These are phyloP conservation scores for Nakazawaea wickerhamii DNA, from an alignment of 805 yeast species.

Conservation along the genomic window DNA sequence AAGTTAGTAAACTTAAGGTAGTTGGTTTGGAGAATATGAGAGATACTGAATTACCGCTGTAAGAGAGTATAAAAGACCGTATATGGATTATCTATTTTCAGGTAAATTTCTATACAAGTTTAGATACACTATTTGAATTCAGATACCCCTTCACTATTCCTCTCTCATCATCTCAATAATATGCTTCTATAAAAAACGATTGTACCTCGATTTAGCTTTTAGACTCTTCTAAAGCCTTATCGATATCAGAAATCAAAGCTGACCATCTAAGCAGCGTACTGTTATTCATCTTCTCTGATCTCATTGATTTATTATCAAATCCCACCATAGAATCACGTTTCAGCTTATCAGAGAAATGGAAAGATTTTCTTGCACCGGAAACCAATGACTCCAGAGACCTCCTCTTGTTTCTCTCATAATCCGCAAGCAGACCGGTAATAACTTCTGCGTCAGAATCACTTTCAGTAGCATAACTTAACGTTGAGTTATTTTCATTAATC, in stretches of 20 bases:
- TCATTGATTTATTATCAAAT: background rate
- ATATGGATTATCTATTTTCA: too few relatives aligned
- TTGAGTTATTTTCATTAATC: conserved; percentile 1
- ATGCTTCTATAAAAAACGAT: too few relatives aligned
- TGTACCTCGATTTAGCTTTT: background rate
- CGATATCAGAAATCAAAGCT: conserved; percentile 19
- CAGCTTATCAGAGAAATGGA: background rate
- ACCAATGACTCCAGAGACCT: background rate
- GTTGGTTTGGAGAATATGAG: too few relatives aligned
- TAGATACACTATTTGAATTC: too few relatives aligned
- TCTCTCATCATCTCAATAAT: too few relatives aligned
- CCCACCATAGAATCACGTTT: background rate
- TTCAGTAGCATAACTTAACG: conserved; percentile 8
- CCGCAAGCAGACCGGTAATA: conserved; percentile 5
- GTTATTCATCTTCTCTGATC: background rate
- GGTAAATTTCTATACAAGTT: too few relatives aligned
- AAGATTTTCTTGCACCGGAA: background rate
- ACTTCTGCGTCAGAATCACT: conserved; percentile 15
- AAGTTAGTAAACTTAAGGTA: too few relatives aligned
- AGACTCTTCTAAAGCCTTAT: conserved; percentile 16
- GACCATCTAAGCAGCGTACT: conserved; percentile 13
- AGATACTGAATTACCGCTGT: too few relatives aligned
- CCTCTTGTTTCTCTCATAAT: background rate
- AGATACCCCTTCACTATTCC: too few relatives aligned
- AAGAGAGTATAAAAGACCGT: too few relatives aligned